These are phyloP conservation scores for Esteya vermicola DNA, from an alignment of 2,329 filamentous ascomycete genomes.

Conservation along the genomic window DNA sequence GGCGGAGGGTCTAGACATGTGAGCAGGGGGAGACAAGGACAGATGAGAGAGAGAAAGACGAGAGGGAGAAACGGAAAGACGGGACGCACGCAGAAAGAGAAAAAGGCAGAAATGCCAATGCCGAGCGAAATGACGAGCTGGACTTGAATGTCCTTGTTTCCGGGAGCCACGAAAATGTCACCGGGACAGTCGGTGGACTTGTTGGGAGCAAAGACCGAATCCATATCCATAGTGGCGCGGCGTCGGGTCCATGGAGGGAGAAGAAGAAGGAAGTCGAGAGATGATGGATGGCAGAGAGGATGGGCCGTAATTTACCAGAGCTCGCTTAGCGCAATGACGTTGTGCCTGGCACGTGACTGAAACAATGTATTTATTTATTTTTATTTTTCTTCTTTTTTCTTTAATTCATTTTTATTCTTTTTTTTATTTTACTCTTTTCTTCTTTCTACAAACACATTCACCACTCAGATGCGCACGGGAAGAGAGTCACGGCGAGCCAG, in stretches of 20 bases:
- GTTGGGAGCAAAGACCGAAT: constrained; percentile 8
- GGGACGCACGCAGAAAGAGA: constrained; percentile 57
- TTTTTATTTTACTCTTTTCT: no score
- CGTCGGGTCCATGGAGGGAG: neutral
- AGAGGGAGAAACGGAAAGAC: neutral
- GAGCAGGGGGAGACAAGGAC: no score
- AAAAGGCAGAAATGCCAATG: constrained; percentile 56
- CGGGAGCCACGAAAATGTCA: constrained; percentile 18
- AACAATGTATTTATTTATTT: neutral
- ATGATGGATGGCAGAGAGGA: neutral
- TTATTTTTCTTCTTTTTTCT: neutral
- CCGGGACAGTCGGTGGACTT: constrained; percentile 13
- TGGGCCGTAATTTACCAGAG: neutral
- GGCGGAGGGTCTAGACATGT: constrained; percentile 53
- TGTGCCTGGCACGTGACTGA: neutral
- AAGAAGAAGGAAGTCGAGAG: neutral
- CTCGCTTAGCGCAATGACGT: neutral
- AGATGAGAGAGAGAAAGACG: neutral
- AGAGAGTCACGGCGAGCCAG: constrained; percentile 13
- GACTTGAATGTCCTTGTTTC: constrained; percentile 34
- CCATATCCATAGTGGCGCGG: constrained; percentile 11
- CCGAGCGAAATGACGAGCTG: constrained; percentile 61
- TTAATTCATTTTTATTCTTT: neutral
- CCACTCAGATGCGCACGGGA: constrained; percentile 20
- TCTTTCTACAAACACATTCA: neutral